phyloP scores from a whole-genome alignment of 2,329 filamentous ascomycete genomes.

The Metarhizium rileyi region DNA sequence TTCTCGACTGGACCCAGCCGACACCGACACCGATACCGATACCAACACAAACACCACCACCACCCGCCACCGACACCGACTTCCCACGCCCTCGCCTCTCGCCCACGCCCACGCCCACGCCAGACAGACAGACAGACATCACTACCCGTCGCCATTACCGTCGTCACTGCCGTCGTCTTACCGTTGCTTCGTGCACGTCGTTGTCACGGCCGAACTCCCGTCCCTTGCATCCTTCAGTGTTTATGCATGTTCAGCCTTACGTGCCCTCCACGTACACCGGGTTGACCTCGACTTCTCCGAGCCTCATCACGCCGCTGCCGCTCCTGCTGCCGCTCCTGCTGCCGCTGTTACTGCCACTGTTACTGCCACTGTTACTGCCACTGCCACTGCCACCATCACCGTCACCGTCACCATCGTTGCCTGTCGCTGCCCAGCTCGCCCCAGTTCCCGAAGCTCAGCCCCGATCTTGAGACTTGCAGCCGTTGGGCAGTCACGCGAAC shows the following conservation, averaged over 20 bases:
- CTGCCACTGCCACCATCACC: no score
- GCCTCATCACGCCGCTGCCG: background rate
- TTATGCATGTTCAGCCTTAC: slow-evolving; percentile 2
- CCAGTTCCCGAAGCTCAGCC: slow-evolving; percentile 6
- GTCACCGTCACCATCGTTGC: no score
- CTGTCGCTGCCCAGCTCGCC: background rate
- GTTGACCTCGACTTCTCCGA: background rate
- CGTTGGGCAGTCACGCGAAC: slow-evolving; percentile 20
- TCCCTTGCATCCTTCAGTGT: background rate
- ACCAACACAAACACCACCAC: no score
- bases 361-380: no score
- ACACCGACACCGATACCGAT: no score
- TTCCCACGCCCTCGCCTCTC: no score
- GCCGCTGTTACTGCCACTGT: no score
- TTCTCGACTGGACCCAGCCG: no score
- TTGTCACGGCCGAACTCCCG: background rate
- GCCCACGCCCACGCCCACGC: no score
- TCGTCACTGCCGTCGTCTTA: slow-evolving; percentile 3
- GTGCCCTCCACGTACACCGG: background rate
- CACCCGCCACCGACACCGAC: no score
- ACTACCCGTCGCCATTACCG: slow-evolving; percentile 3
- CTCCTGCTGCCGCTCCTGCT: background rate
- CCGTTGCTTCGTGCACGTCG: background rate
- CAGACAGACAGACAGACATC: background rate
- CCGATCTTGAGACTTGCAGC: slow-evolving; percentile 4